phyloP scores from a whole-genome alignment of 768 basidiomycete genomes.

The Coprinopsis sp. region DNA sequence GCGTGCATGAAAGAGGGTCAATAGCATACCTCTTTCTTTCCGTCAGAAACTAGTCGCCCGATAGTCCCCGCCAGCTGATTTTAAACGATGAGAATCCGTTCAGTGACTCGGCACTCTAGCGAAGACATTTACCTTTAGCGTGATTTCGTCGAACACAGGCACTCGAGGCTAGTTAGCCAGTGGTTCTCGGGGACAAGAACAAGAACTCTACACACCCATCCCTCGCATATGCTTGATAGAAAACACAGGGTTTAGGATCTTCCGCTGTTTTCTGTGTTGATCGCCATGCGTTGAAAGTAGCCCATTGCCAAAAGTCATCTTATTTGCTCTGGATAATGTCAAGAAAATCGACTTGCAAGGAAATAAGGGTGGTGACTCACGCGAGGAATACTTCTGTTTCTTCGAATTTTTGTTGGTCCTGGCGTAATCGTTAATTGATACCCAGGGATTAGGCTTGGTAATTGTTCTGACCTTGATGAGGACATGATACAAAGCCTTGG shows the following conservation, averaged over 20 bases:
- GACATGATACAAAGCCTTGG: too few relatives aligned
- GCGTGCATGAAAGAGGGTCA: background rate
- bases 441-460: too few relatives aligned
- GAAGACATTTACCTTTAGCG: slow-evolving; percentile 20
- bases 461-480: too few relatives aligned
- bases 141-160: slow-evolving; percentile 24
- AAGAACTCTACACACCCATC: slow-evolving; percentile 23
- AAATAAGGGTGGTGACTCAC: background rate
- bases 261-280: slow-evolving; percentile 24
- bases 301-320: background rate
- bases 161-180: background rate
- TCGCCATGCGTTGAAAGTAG: slow-evolving; percentile 2
- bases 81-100: too few relatives aligned
- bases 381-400: too few relatives aligned
- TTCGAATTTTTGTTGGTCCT: too few relatives aligned
- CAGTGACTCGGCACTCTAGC: too few relatives aligned
- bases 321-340: background rate
- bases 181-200: background rate
- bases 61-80: too few relatives aligned
- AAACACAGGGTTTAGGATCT: slow-evolving; percentile 35
- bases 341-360: background rate
- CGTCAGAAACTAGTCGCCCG: too few relatives aligned
- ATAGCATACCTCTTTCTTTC: slow-evolving; percentile 12
- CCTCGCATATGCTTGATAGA: slow-evolving; percentile 28
- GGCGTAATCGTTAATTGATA: too few relatives aligned